Conservation (phyloP, 805 yeast species). For the Teunomyces tritomae region DNA sequence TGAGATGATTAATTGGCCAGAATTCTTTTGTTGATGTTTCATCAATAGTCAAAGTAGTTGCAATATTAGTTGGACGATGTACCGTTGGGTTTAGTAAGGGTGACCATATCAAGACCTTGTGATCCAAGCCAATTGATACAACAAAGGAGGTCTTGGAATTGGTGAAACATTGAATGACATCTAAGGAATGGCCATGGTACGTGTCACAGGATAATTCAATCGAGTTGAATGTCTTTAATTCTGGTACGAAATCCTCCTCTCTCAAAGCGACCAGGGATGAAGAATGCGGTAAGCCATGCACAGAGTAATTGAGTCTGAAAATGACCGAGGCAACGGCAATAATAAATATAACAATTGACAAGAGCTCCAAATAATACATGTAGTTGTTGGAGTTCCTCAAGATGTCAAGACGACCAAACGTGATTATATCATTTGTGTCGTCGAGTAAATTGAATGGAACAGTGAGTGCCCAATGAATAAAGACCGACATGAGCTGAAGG, state of each 20-base stretch:
- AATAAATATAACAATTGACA: constrained; percentile 49
- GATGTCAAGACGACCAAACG: constrained; percentile 10
- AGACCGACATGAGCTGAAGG: constrained; percentile 14
- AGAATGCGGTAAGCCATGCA: not conserved
- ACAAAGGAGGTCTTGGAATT: constrained; percentile 61
- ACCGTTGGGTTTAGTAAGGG: constrained; percentile 41
- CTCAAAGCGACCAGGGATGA: not conserved
- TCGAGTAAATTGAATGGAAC: constrained; percentile 16
- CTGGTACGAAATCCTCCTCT: constrained; percentile 6
- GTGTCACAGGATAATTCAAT: constrained; percentile 26
- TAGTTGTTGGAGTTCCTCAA: constrained; percentile 38
- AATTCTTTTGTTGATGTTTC: constrained; percentile 27
- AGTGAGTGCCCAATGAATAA: constrained; percentile 19
- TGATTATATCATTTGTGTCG: constrained; percentile 5
- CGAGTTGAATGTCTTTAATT: constrained; percentile 23
- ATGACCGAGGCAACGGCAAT: constrained; percentile 47
- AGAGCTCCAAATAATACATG: constrained; percentile 55
- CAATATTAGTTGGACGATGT: constrained; percentile 22
- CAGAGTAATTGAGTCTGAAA: constrained; percentile 24
- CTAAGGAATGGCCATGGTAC: constrained; percentile 55
- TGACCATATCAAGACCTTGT: constrained; percentile 70
- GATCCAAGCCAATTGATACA: constrained; percentile 72
- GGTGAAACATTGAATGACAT: constrained; percentile 58
- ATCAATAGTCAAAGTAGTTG: constrained; percentile 46
- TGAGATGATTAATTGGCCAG: constrained; percentile 63